phyloP scores from a whole-genome alignment of 2,329 filamentous ascomycete species.

The Rhynchosporium secalis region DNA sequence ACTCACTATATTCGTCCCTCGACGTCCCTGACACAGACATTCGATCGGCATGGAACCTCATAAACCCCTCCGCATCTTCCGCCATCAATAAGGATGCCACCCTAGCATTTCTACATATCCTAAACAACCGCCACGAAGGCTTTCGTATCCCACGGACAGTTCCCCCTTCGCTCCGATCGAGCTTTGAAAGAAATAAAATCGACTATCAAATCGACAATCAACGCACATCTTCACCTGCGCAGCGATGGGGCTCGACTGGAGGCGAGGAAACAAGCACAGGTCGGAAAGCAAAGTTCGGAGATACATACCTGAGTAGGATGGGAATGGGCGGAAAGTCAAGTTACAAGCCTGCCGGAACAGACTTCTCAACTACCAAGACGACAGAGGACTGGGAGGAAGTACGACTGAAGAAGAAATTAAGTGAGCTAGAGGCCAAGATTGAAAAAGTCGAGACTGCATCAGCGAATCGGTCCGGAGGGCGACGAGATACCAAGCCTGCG shows the following conservation, averaged over 20 bases:
- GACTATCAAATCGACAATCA: conserved; percentile 90
- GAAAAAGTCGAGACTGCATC: conserved; percentile 75
- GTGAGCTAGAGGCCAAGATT: conserved; percentile 86
- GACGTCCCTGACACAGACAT: conserved; percentile 77
- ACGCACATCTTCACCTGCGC: conserved; percentile 59
- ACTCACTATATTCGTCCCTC: conserved; percentile 81
- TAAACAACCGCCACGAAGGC: conserved; percentile 93
- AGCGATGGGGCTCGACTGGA: conserved; percentile 76
- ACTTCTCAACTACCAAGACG: conserved; percentile 81
- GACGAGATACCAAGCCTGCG: conserved; percentile 78
- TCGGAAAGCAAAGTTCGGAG: conserved; percentile 94
- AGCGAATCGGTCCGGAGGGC: conserved; percentile 61
- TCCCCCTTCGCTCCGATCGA: conserved; percentile 84
- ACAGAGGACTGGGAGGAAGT: conserved; percentile 98
- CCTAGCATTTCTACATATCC: conserved; percentile 92
- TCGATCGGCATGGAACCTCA: conserved; percentile 92
- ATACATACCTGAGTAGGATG: conserved; percentile 89
- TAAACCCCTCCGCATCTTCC: conserved; percentile 82
- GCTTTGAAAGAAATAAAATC: conserved; percentile 94
- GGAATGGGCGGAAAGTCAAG: conserved; percentile 73
- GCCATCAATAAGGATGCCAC: conserved; percentile 93
- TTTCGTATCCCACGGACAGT: conserved; percentile 91
- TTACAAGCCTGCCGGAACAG: conserved; percentile 82
- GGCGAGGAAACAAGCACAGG: conserved; percentile 82
- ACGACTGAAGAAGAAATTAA: conserved; percentile 85